Conservation (phyloP, 2,329 filamentous ascomycete species). For the Aspergillus carbonarius region DNA sequence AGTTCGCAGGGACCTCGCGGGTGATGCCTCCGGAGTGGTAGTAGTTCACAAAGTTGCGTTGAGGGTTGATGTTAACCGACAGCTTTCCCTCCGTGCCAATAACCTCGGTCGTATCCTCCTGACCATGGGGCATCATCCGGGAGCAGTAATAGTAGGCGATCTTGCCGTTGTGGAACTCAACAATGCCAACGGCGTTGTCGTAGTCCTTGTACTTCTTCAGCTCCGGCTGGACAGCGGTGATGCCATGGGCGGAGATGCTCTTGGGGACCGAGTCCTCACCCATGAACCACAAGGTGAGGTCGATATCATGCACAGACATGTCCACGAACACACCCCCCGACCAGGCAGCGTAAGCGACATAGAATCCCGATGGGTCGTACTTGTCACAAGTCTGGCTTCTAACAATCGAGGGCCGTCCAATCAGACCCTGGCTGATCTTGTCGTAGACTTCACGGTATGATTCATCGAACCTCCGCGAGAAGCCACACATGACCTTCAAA, state of each 20-base stretch:
- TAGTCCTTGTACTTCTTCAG: conserved; percentile 57
- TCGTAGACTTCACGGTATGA: conserved; percentile 61
- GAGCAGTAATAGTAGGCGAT: conserved; percentile 64
- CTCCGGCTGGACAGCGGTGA: conserved; percentile 59
- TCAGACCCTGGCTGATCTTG: conserved; percentile 54
- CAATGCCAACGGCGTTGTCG: conserved; percentile 62
- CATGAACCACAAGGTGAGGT: conserved; percentile 63
- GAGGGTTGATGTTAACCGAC: conserved; percentile 59
- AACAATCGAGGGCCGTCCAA: conserved; percentile 61
- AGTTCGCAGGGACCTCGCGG: conserved; percentile 60
- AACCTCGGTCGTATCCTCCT: conserved; percentile 66
- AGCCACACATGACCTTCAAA: conserved; percentile 66
- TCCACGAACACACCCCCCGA: conserved; percentile 69
- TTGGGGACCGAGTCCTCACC: conserved; percentile 56
- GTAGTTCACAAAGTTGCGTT: conserved; percentile 55
- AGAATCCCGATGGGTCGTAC: conserved; percentile 63
- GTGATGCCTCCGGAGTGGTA: conserved; percentile 56
- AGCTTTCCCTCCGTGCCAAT: conserved; percentile 66
- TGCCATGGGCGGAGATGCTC: conserved; percentile 55
- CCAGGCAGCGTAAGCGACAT: conserved; percentile 64
- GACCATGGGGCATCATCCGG: conserved; percentile 66
- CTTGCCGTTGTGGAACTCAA: conserved; percentile 63
- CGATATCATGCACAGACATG: conserved; percentile 68
- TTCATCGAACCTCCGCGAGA: conserved; percentile 64
- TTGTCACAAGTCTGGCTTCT: conserved; percentile 67